Percentiles rank a stretch among this genome's conserved stretches.
Evolutionary conservation across 2,329 filamentous ascomycete genomes (phyloP).

Genomic region (Fusarium circinatum): DNA sequence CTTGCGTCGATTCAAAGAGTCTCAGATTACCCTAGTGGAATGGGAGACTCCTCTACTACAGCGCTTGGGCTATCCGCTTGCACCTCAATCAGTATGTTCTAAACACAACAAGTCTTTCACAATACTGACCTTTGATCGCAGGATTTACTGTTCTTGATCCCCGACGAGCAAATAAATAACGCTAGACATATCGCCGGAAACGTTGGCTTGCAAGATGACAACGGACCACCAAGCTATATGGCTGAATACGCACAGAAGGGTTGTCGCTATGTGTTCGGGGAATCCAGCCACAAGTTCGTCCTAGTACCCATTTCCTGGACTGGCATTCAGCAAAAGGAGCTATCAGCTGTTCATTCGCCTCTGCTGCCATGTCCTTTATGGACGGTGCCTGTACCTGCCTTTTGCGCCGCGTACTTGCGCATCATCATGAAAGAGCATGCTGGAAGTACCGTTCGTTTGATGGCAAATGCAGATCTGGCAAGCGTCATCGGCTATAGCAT

Average conservation of each 20-base stretch:
- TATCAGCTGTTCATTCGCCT: too few relatives aligned
- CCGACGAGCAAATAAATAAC: background rate
- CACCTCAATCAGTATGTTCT: background rate
- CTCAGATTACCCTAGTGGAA: background rate
- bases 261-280: background rate
- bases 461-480: background rate
- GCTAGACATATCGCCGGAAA: too few relatives aligned
- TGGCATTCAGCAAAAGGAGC: background rate
- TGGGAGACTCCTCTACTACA: background rate
- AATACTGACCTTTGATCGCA: background rate
- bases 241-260: rapidly evolving
- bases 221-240: background rate
- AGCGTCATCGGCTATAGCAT: background rate
- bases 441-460: too few relatives aligned
- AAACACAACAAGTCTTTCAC: background rate
- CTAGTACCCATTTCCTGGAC: background rate
- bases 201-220: rapidly evolving
- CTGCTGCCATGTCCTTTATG: background rate
- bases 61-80: rapidly evolving
- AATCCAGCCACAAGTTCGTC: background rate
- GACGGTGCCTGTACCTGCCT: rapidly evolving
- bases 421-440: too few relatives aligned
- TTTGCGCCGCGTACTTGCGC: background rate
- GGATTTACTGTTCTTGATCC: background rate
- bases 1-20: too few relatives aligned